Evolutionary conservation across 2,329 filamentous ascomycete genomes (phyloP).

Genomic region (Colletotrichum horii): DNA sequence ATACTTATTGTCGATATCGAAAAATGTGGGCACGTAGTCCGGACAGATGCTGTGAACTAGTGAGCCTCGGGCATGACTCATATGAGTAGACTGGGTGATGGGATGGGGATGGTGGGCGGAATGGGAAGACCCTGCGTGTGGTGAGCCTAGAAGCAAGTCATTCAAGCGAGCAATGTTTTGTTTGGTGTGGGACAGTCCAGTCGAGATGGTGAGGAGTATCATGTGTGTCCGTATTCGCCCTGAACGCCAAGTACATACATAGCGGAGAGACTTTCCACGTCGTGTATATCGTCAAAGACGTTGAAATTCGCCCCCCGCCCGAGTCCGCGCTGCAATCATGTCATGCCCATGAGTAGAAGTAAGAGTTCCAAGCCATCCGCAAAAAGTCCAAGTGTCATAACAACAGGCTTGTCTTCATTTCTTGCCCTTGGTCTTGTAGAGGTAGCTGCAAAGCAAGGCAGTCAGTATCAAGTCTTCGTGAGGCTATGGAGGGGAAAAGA

Average conservation of each 20-base stretch:
- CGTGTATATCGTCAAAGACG: conserved; percentile 12
- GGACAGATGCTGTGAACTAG: neutral
- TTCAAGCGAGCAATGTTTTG: neutral
- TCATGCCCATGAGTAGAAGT: conserved; percentile 5
- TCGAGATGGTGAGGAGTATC: conserved; percentile 10
- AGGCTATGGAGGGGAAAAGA: neutral
- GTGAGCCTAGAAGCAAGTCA: neutral
- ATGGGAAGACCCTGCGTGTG: neutral
- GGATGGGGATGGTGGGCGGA: too few species aligned
- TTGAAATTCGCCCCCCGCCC: conserved; percentile 1
- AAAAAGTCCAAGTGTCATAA: neutral
- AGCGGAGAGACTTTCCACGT: conserved; percentile 1
- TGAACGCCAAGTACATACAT: conserved; percentile 21
- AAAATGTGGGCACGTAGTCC: neutral
- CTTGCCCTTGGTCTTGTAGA: conserved; percentile 39
- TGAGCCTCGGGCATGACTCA: neutral
- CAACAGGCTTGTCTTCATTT: conserved; percentile 24
- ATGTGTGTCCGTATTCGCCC: conserved; percentile 7
- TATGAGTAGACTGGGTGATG: neutral
- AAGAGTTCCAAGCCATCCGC: conserved; percentile 1
- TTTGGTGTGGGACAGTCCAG: neutral
- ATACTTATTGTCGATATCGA: conserved; percentile 3
- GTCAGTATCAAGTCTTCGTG: neutral
- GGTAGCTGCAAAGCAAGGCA: conserved; percentile 30
- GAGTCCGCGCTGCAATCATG: conserved; percentile 10